A percentile compares a stretch with the other conserved stretches of the same genome.
phyloP scores from a whole-genome alignment of 2,329 filamentous ascomycete species.

The Apiospora phragmitis region DNA sequence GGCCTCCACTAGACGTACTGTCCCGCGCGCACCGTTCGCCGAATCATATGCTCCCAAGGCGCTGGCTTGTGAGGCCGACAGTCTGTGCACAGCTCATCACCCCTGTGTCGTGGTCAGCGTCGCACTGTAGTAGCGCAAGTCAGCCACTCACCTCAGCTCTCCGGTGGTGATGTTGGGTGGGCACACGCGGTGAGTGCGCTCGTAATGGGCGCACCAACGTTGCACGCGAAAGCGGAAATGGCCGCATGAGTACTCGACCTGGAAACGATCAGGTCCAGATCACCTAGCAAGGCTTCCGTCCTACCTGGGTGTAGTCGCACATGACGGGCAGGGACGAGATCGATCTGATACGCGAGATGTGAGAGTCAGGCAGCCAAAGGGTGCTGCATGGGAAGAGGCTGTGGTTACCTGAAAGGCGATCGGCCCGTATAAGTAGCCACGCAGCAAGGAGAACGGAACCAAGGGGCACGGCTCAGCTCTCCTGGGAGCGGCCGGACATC shows the following conservation, averaged over 20 bases:
- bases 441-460: background rate
- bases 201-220: slow-evolving; percentile 33
- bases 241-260: slow-evolving; percentile 35
- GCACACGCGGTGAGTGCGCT: slow-evolving; percentile 33
- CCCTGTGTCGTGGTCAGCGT: slow-evolving; percentile 20
- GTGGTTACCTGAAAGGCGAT: background rate
- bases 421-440: background rate
- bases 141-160: slow-evolving; percentile 29
- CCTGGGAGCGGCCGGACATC: background rate
- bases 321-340: background rate
- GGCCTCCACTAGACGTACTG: slow-evolving; percentile 22
- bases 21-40: slow-evolving; percentile 26
- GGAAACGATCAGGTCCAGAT: background rate
- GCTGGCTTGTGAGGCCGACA: slow-evolving; percentile 30
- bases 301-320: background rate
- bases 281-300: background rate
- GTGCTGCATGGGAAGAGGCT: background rate
- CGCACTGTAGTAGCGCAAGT: background rate
- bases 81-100: slow-evolving; percentile 33
- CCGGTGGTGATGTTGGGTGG: slow-evolving; percentile 31
- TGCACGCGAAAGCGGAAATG: slow-evolving; percentile 33
- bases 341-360: background rate
- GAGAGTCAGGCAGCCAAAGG: background rate
- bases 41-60: slow-evolving; percentile 34
- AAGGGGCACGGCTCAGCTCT: background rate